Evolutionary conservation across 768 basidiomycete genomes (phyloP).

Genomic region (Lyophyllum shimeji): DNA sequence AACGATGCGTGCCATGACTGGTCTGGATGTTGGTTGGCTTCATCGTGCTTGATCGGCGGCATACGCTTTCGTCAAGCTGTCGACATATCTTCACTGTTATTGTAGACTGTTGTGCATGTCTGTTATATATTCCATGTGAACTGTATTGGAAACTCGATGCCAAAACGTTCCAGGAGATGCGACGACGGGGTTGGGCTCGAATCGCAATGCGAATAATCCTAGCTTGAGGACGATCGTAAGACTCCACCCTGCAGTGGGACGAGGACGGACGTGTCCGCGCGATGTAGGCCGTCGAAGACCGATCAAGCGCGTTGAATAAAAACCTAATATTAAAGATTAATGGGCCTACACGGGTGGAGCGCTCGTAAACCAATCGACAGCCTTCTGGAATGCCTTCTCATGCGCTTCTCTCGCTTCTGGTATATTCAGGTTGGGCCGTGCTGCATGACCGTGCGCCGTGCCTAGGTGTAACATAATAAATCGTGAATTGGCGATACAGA

Average conservation of each 20-base stretch:
- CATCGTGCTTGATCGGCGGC: slow-evolving; percentile 32
- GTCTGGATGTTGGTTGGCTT: slow-evolving; percentile 82
- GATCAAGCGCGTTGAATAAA: neutral
- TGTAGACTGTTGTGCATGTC: neutral
- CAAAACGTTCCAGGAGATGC: neutral
- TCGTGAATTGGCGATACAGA: neutral
- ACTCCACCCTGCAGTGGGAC: too few species aligned
- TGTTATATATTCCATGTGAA: neutral
- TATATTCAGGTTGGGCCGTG: slow-evolving; percentile 22
- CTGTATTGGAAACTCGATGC: neutral
- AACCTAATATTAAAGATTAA: neutral
- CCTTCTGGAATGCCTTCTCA: slow-evolving; percentile 25
- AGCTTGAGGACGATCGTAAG: too few species aligned
- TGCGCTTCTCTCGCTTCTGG: slow-evolving; percentile 24
- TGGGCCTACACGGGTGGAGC: neutral
- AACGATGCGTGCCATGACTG: slow-evolving; percentile 75
- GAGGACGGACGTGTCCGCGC: neutral
- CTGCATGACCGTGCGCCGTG: slow-evolving; percentile 26
- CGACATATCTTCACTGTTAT: neutral
- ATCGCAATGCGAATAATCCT: too few species aligned
- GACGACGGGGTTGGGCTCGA: too few species aligned
- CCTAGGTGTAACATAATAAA: slow-evolving; percentile 8
- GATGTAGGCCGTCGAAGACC: neutral
- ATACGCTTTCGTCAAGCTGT: neutral
- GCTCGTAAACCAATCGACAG: slow-evolving; percentile 22